Evolutionary conservation across 2,329 filamentous ascomycete genomes (phyloP), one percentile per base, ranked within the genome.

Genomic region (Catunica adiposa): DNA sequence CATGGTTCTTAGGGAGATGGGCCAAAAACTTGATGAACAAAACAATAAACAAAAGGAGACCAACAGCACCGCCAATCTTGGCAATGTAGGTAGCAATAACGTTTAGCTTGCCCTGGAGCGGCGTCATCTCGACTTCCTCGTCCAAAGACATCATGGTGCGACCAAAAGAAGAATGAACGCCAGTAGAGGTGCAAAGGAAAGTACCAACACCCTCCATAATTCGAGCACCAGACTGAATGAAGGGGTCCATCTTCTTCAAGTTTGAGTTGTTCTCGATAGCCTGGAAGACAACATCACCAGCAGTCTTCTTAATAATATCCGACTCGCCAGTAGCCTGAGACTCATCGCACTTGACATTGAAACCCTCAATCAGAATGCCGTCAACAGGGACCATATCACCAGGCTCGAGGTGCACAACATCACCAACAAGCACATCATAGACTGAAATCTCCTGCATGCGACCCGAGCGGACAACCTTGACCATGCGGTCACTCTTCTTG

Each of bases 21-120:
- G 82, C 86, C 8, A 92, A 72, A 65, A 94, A 96, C 63, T 88
- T 79, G 70, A 95, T 89, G 63, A 95, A 79, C 14, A 95, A 74
- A 48, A 94, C 84, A 50, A 90, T 74, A 69, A 96, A 95, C 50
- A 95, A 73, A 7, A 88, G 70, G 14, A 92, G 71, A 61, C 84
- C 87, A 51, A 88, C 86, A 53, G 75, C 80, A 65, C 86, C 87
- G 67, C 84, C 84, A 37, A 87, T 71, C 67, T 85, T 86, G 57
- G 84, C 84, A 65, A 88, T 88, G 70, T 84, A 86, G 61, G 85
- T 82, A 58, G 84, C 84, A 60, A 89, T 79, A 59, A 78, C 73
- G 63, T 84, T 86, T 54, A 89, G 74, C 69, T 88, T 89, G 59
- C 79, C 80, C 67, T 89, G 84, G 20, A 89, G 74, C 11, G 84